Conservation (phyloP, 108 stramenopile genomes). For the Schizochytrium sp. region DNA sequence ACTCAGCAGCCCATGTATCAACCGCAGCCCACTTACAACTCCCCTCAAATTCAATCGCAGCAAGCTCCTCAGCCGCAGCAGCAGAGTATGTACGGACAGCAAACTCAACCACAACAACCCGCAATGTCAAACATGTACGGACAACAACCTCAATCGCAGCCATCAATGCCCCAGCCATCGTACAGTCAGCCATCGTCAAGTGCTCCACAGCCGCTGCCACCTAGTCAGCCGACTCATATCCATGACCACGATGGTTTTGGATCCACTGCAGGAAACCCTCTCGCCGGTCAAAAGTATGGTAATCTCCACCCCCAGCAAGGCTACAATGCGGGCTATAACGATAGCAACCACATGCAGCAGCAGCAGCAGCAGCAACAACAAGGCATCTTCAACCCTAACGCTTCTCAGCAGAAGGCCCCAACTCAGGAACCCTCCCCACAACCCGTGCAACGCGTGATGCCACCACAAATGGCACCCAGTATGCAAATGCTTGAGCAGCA, state of each 20-base stretch:
- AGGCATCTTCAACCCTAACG: constrained; percentile 38
- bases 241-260: constrained; percentile 50
- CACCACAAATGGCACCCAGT: constrained; percentile 14
- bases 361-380: constrained; percentile 59
- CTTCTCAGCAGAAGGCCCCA: neutral
- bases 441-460: constrained; percentile 39
- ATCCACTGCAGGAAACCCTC: constrained; percentile 38
- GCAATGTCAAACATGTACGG: neutral
- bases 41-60: constrained; percentile 55
- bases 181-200: constrained; percentile 18
- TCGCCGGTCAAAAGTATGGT: constrained; percentile 57
- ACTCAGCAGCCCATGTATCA: constrained; percentile 67
- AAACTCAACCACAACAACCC: neutral
- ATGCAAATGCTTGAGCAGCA: constrained; percentile 57
- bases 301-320: neutral
- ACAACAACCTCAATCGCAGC: constrained; percentile 60
- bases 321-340: neutral
- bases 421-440: neutral
- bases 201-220: neutral
- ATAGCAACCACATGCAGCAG: neutral
- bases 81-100: constrained; percentile 6
- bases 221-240: neutral
- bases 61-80: constrained; percentile 56
- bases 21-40: no score
- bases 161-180: constrained; percentile 31